Base-by-base conservation (phyloP, 2,329 filamentous ascomycete species). In the Cladosporium sp. region DNA sequence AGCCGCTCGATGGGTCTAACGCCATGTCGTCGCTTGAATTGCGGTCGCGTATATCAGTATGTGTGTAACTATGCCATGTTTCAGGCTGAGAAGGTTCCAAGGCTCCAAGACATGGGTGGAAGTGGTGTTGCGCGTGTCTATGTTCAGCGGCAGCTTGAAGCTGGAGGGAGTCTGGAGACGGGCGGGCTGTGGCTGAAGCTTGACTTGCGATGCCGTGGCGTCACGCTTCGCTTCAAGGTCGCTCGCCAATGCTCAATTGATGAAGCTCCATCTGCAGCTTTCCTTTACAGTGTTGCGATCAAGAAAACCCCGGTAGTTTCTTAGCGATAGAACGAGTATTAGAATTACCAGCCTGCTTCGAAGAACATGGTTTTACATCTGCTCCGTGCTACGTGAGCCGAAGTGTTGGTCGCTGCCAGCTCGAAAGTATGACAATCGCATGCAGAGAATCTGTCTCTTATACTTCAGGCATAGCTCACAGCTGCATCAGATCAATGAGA, bases 1-100 rank as follows among this genome's bases (percentile, higher is more conserved):
- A 66, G 54, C 61, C 62, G 58, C 55, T 53, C 7, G 60, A 55
- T 18, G 58, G 44, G 18, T 63, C 58, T 38, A 59, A 49, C 9
- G 61, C 55, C 61, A 63, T 63, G 48, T n/a, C 16, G 31, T 6
- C 11, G n/a, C 7, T 37, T 6, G 40, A 37, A 11, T 37, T 43
- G 18, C 11, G 34, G 42, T 50, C 48, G 48, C 48, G 32, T 43
- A 32, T 2, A 11, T 37, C 8, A 7, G 4, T 28, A 5, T 3
- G 13, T 3, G 7, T 2, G 13, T 9, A 9, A 16, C 18, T 32
- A 43, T 43, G 48, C 48, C 48, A 50, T 50, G 10, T 50, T 50
- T 43, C 48, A 50, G 48, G 48, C 48, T 16, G 10, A 8, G 4
- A 9, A 14, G 31, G 32, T 4, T 31, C 33, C 3, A 5, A 14